Evolutionary conservation across 768 basidiomycete genomes (phyloP), one percentile per base, ranked within the genome.

Genomic region (Psilocybe subaeruginosa): DNA sequence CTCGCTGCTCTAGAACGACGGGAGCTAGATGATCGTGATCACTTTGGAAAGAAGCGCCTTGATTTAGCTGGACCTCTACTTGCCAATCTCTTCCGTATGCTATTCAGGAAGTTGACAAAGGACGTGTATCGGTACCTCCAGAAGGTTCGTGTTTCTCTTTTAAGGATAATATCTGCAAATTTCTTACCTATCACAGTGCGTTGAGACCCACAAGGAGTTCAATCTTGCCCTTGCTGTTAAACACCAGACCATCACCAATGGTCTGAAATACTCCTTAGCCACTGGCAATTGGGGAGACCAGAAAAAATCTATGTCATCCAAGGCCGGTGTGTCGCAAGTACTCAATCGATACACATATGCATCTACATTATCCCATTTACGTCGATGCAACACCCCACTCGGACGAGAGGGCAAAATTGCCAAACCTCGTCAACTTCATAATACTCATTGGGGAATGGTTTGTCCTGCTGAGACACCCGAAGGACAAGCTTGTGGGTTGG

Each of bases 361-460:
- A 0, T 99, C 97, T 9, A 99, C 97, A 0, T 80, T 99, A 9
- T 99, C 97, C 3, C 97, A 99, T 81, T 77, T 99, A 69, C 97
- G 97, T 71, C 93, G 97, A 30, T 96, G 94, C 72, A 99, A 99
- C 73, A 99, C 97, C 0, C 97, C 97, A 2, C 86, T 99, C 52
- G 97, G 97, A 58, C 91, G 97, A 61, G 97, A 99, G 74, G 96
- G 96, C 59, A 99, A 99, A 78, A 99, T 99, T 61, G 97, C 97
- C 49, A 99, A 99, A 73, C 97, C 97, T 59, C 97, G 97, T 68
- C 97, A 99, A 69, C 80, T 99, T 58, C 97, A 99, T 75, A 99
- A 99, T 70, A 98, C 97, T 0, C 97, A 99, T 69, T 99, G 97
- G 97, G 97, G 97, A 39, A 99, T 99, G 97, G 97, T 99, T 17